Percentiles rank a stretch among this genome's conserved stretches.
Evolutionary conservation across 768 basidiomycete genomes (phyloP).

Genomic region (Rhodotorula babjevae): DNA sequence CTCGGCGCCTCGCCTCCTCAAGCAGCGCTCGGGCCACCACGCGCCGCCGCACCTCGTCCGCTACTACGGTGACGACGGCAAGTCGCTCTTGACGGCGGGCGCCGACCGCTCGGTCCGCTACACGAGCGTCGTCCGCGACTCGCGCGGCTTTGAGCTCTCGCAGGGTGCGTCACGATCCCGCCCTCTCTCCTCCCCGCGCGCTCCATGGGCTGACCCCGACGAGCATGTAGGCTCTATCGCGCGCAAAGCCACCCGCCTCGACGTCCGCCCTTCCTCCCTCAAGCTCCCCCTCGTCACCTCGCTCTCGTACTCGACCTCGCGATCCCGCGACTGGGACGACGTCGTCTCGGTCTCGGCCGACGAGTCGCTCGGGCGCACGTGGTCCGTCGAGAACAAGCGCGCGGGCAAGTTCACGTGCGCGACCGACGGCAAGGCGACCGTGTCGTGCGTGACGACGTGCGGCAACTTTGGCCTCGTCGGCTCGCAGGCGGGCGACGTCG

Average conservation of each 20-base stretch:
- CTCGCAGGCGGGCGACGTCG: slow-evolving; percentile 70
- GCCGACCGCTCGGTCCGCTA: slow-evolving; percentile 81
- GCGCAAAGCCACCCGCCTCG: slow-evolving; percentile 71
- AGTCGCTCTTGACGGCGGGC: slow-evolving; percentile 76
- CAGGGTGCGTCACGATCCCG: slow-evolving; percentile 58
- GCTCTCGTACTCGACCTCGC: slow-evolving; percentile 65
- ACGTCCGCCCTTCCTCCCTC: slow-evolving; percentile 71
- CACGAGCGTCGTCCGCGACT: slow-evolving; percentile 90
- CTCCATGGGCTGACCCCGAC: neutral
- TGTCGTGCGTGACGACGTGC: slow-evolving; percentile 83
- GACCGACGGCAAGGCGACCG: slow-evolving; percentile 53
- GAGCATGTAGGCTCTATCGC: slow-evolving; percentile 62
- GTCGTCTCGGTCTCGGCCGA: slow-evolving; percentile 84
- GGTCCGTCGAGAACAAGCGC: slow-evolving; percentile 77
- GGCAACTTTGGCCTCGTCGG: slow-evolving; percentile 91
- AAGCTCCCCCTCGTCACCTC: slow-evolving; percentile 77
- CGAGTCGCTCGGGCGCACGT: slow-evolving; percentile 75
- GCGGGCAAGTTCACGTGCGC: slow-evolving; percentile 70
- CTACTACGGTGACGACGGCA: slow-evolving; percentile 96
- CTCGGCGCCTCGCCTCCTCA: slow-evolving; percentile 75
- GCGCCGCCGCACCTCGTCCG: slow-evolving; percentile 84
- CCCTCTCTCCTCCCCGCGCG: neutral
- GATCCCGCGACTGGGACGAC: slow-evolving; percentile 96
- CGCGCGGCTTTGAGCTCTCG: slow-evolving; percentile 86
- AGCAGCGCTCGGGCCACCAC: slow-evolving; percentile 87